Conservation (phyloP, 371 early-diverging fungal genomes). For the Mortierella sp. region DNA sequence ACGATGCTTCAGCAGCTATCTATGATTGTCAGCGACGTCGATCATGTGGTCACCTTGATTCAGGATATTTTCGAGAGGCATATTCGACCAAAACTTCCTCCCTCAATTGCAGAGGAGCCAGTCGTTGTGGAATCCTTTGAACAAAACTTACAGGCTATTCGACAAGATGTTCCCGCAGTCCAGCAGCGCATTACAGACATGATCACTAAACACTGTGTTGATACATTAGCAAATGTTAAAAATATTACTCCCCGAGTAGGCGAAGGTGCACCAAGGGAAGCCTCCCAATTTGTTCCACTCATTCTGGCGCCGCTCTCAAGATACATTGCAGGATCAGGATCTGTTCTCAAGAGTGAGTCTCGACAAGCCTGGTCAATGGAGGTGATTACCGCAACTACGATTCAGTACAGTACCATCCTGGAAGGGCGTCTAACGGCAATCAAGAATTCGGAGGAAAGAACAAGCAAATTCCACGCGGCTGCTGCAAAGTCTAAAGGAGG, state of each 20-base stretch:
- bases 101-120: constrained; percentile 38
- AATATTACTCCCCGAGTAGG: constrained; percentile 51
- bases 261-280: constrained; percentile 62
- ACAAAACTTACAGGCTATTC: constrained; percentile 24
- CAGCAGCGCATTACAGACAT: constrained; percentile 61
- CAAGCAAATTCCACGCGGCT: constrained; percentile 30
- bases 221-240: constrained; percentile 65
- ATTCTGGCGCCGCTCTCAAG: constrained; percentile 67
- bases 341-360: constrained; percentile 13
- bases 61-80: constrained; percentile 28
- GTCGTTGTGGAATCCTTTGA: constrained; percentile 33
- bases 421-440: constrained; percentile 15
- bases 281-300: constrained; percentile 72
- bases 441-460: constrained; percentile 15
- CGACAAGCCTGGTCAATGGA: constrained; percentile 29
- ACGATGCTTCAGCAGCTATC: constrained; percentile 39
- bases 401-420: constrained; percentile 24
- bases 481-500: constrained; percentile 8
- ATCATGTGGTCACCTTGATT: constrained; percentile 21
- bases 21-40: constrained; percentile 40
- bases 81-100: constrained; percentile 37
- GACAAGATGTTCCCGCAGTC: constrained; percentile 57
- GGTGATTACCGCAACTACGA: constrained; percentile 35
- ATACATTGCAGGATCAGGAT: constrained; percentile 58
- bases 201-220: constrained; percentile 67